These are phyloP conservation scores for Infundibulicybe gibba DNA, from an alignment of 768 basidiomycete species.

Conservation along the genomic window DNA sequence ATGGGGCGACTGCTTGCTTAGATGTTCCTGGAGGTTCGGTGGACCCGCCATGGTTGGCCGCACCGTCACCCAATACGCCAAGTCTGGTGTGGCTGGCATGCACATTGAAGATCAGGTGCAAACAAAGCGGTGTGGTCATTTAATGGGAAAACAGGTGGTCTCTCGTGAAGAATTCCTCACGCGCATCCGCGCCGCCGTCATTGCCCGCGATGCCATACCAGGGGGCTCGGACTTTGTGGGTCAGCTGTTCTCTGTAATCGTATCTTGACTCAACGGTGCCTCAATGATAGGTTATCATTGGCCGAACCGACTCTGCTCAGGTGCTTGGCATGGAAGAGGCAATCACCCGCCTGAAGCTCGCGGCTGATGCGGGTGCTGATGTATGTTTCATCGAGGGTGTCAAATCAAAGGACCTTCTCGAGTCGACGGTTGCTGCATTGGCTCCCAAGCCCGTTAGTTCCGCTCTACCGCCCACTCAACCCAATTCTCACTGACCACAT, in stretches of 20 bases:
- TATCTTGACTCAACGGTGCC: not conserved
- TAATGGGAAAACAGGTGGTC: slow-evolving; percentile 80
- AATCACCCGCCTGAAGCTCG: slow-evolving; percentile 58
- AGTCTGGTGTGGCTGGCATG: slow-evolving; percentile 70
- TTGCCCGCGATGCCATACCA: slow-evolving; percentile 72
- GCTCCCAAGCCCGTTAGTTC: slow-evolving; percentile 62
- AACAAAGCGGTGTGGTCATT: slow-evolving; percentile 77
- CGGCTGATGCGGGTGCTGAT: slow-evolving; percentile 71
- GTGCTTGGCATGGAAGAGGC: slow-evolving; percentile 81
- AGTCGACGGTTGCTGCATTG: slow-evolving; percentile 60
- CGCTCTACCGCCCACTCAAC: not conserved
- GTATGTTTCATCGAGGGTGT: slow-evolving; percentile 84
- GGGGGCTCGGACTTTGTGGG: slow-evolving; percentile 72
- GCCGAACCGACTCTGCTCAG: slow-evolving; percentile 76
- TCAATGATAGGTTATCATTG: slow-evolving; percentile 55
- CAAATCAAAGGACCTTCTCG: slow-evolving; percentile 60
- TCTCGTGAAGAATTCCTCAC: slow-evolving; percentile 73
- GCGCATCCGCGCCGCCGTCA: slow-evolving; percentile 74
- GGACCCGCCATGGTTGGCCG: slow-evolving; percentile 74
- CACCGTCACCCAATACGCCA: slow-evolving; percentile 67
- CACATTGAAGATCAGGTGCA: slow-evolving; percentile 85
- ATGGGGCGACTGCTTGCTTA: not conserved
- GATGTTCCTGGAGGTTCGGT: slow-evolving; percentile 43
- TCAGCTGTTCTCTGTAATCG: not conserved
- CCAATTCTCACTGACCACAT: not conserved